Percentiles rank a stretch among this genome's conserved stretches.
Evolutionary conservation across 2,329 filamentous ascomycete genomes (phyloP).

Genomic region (Trichoderma sp.): DNA sequence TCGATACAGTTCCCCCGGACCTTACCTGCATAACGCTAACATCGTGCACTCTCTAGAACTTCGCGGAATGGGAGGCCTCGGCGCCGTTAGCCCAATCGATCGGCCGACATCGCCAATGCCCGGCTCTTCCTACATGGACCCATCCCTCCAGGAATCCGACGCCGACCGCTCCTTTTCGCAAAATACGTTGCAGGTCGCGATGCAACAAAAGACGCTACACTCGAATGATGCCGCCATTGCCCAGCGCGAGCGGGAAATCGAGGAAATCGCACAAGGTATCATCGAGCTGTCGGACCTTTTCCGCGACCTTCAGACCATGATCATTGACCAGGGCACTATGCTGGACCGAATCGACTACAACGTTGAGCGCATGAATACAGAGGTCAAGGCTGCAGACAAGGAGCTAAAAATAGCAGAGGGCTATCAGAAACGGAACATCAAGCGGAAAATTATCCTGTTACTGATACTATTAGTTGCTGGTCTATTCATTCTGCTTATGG

Average conservation of each 20-base stretch:
- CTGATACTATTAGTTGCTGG: conserved; percentile 79
- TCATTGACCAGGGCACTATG: conserved; percentile 87
- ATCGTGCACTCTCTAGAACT: conserved; percentile 53
- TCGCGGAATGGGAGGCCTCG: conserved; percentile 63
- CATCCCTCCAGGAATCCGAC: conserved; percentile 88
- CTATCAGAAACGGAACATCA: conserved; percentile 84
- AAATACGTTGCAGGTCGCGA: conserved; percentile 77
- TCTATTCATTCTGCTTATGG: conserved; percentile 76
- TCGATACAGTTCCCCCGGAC: background rate
- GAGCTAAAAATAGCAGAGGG: conserved; percentile 85
- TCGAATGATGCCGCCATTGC: conserved; percentile 81
- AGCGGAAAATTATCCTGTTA: conserved; percentile 90
- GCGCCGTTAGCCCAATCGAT: conserved; percentile 50
- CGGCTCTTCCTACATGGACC: conserved; percentile 66
- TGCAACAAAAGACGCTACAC: conserved; percentile 62
- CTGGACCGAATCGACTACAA: conserved; percentile 97
- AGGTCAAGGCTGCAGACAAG: conserved; percentile 89
- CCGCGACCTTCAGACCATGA: conserved; percentile 92
- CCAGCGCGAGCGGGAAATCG: conserved; percentile 93
- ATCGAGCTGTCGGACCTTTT: conserved; percentile 97
- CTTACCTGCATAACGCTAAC: conserved; percentile 3
- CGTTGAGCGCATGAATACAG: conserved; percentile 88
- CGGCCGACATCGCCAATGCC: conserved; percentile 50
- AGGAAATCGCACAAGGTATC: conserved; percentile 96
- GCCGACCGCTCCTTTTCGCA: conserved; percentile 91